Conservation (phyloP, 2,329 filamentous ascomycete species). For the Fusarium napiforme region DNA sequence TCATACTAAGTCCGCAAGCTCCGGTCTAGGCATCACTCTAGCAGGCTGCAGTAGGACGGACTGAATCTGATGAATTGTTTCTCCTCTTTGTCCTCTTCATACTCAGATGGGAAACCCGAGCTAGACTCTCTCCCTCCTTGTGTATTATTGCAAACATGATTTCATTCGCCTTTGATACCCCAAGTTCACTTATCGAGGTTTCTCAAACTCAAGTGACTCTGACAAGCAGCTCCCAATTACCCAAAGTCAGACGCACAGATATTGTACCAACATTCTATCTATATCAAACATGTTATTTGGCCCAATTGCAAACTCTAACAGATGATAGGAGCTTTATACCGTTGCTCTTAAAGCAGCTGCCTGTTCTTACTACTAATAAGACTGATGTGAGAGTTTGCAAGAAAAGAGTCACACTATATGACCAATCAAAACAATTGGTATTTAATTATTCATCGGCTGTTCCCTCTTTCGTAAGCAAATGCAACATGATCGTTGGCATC, state of each 20-base stretch:
- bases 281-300: not conserved
- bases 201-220: not conserved
- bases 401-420: not conserved
- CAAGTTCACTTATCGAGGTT: not conserved
- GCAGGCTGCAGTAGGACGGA: not conserved
- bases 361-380: not conserved
- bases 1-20: constrained; percentile 8
- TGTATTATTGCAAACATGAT: not conserved
- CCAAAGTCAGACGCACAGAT: not conserved
- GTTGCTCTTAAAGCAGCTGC: not conserved
- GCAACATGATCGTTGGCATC: not conserved
- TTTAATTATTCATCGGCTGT: not conserved
- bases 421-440: not conserved
- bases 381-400: not conserved
- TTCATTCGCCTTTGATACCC: constrained; percentile 8
- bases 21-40: not conserved
- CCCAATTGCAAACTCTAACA: not conserved
- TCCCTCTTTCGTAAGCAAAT: constrained; percentile 3
- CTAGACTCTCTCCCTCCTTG: not conserved
- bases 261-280: not conserved
- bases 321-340: not conserved
- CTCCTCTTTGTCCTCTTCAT: not conserved
- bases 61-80: not conserved
- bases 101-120: not conserved
- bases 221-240: not conserved